Evolutionary conservation across 1,284 basidiomycete genomes (phyloP).

Genomic region (Butyriboletus appendiculatus): DNA sequence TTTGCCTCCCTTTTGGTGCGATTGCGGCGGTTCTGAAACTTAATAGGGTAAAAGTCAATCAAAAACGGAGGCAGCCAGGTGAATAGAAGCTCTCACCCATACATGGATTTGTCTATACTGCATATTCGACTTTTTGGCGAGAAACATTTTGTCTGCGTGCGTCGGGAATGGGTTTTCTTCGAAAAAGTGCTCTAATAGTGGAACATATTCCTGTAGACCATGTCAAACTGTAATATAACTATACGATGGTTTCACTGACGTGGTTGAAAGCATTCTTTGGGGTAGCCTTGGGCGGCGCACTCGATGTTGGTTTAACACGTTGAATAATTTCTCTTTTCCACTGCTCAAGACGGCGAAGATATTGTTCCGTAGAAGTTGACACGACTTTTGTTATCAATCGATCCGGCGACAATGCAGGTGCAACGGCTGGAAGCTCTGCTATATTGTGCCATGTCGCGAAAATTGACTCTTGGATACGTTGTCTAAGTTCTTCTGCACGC

Average conservation of each 20-base stretch:
- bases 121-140: constrained; percentile 51
- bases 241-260: neutral
- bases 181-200: constrained; percentile 52
- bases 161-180: constrained; percentile 51
- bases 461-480: neutral
- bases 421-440: neutral
- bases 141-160: constrained; percentile 40
- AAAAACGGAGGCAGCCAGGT: accelerated
- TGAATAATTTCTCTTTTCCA: constrained; percentile 12
- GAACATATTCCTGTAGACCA: constrained; percentile 42
- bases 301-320: neutral
- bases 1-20: constrained; percentile 15
- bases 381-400: neutral
- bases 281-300: accelerated
- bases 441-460: accelerated
- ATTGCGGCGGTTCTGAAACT: constrained; percentile 29
- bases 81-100: constrained; percentile 44
- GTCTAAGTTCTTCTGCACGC: neutral
- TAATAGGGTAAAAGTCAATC: neutral
- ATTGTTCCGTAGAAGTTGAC: neutral
- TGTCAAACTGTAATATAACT: accelerated
- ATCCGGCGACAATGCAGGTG: neutral
- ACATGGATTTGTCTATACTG: constrained; percentile 54
- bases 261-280: constrained; percentile 11
- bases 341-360: neutral